Conservation (phyloP, 2,329 filamentous ascomycete species). For the Didymella pinodella region DNA sequence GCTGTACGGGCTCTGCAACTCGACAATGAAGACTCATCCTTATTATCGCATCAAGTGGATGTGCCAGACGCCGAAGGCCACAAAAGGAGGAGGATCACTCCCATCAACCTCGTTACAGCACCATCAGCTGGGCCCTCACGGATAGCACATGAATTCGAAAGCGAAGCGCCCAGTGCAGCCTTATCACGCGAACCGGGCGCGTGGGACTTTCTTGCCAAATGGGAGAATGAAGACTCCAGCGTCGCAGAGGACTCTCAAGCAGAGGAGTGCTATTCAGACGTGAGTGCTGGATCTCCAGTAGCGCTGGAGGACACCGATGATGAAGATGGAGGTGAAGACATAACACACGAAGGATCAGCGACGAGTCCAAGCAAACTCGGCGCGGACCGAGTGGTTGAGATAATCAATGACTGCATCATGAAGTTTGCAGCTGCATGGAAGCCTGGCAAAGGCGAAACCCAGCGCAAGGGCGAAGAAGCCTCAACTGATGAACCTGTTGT, state of each 20-base stretch:
- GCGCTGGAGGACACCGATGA: constrained; percentile 8
- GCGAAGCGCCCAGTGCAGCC: not conserved
- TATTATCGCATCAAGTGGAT: too few species aligned
- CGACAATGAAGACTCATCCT: not conserved
- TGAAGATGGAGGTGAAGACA: not conserved
- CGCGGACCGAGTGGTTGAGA: constrained; percentile 25
- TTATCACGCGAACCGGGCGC: not conserved
- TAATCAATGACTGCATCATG: constrained; percentile 42
- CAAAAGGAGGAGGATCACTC: constrained; percentile 10
- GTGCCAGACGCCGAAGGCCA: not conserved
- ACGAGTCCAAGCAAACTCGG: constrained; percentile 20
- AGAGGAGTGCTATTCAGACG: constrained; percentile 23
- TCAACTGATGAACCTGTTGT: constrained; percentile 14
- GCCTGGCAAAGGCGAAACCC: constrained; percentile 25
- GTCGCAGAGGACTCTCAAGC: constrained; percentile 17
- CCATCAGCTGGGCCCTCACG: not conserved
- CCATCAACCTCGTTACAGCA: not conserved
- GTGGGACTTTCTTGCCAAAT: constrained; percentile 11
- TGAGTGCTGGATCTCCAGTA: constrained; percentile 6
- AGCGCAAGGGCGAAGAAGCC: not conserved
- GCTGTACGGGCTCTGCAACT: not conserved
- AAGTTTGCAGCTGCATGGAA: constrained; percentile 30
- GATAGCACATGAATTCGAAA: not conserved
- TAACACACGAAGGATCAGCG: not conserved
- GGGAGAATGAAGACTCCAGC: constrained; percentile 1